A percentile compares a stretch with the other conserved stretches of the same genome.
Conservation (phyloP, 2,329 filamentous ascomycete genomes). For the Leptographium galeiforme region DNA sequence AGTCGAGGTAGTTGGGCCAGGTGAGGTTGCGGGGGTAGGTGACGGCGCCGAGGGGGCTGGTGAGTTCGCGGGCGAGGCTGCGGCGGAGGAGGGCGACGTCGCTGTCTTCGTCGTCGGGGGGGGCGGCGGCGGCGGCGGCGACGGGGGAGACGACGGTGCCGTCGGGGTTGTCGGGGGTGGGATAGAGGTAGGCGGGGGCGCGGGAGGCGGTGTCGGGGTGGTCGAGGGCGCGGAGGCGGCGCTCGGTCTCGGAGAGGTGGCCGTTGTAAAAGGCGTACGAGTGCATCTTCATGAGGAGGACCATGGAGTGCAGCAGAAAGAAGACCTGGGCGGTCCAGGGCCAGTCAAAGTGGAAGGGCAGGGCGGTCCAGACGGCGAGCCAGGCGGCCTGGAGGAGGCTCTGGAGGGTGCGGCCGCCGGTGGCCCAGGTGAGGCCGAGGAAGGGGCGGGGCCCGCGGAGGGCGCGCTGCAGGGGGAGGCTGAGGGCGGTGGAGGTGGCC, state of each 20-base stretch:
- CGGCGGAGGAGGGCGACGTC: conserved; percentile 61
- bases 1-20: conserved; percentile 70
- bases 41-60: conserved; percentile 75
- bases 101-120: conserved; percentile 19
- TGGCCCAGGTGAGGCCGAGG: conserved; percentile 53
- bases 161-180: conserved; percentile 41
- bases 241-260: conserved; percentile 77
- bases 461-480: conserved; percentile 58
- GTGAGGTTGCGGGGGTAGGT: conserved; percentile 87
- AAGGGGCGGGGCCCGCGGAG: conserved; percentile 37
- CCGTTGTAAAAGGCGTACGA: conserved; percentile 98
- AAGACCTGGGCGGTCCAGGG: conserved; percentile 97
- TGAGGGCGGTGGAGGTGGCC: conserved; percentile 61
- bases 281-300: conserved; percentile 97
- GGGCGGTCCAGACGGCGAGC: conserved; percentile 69
- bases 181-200: conserved; percentile 65
- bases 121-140: conserved; percentile 12
- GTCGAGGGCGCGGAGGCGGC: conserved; percentile 68
- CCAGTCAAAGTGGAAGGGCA: conserved; percentile 80
- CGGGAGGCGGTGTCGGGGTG: conserved; percentile 55
- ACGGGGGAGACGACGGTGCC: conserved; percentile 21
- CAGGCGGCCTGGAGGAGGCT: conserved; percentile 68
- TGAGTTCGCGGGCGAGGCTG: conserved; percentile 80
- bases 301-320: conserved; percentile 78
- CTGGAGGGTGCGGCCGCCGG: conserved; percentile 68